Evolutionary conservation across 768 basidiomycete species (phyloP).

Genomic region (Crassisporium funariophilum): DNA sequence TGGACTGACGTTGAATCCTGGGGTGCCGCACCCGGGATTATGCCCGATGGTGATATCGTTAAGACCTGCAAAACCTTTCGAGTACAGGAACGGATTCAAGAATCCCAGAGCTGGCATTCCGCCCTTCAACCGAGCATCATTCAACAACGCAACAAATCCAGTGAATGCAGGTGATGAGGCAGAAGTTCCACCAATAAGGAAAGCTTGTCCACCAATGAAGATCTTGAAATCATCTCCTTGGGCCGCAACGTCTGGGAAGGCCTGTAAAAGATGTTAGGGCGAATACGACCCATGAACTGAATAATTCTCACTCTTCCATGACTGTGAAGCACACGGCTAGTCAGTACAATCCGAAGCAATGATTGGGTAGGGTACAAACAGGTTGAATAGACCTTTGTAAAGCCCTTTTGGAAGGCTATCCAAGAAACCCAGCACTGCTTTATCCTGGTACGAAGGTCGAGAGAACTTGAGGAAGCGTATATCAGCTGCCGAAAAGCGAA

Average conservation of each 20-base stretch:
- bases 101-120: slow-evolving; percentile 55
- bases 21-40: slow-evolving; percentile 58
- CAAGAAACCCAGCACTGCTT: slow-evolving; percentile 47
- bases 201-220: slow-evolving; percentile 38
- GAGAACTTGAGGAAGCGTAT: slow-evolving; percentile 39
- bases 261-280: slow-evolving; percentile 33
- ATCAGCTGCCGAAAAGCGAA: background rate
- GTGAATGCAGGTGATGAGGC: slow-evolving; percentile 63
- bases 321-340: slow-evolving; percentile 27
- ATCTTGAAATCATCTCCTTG: slow-evolving; percentile 53
- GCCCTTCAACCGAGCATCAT: slow-evolving; percentile 53
- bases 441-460: slow-evolving; percentile 56
- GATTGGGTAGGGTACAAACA: slow-evolving; percentile 39
- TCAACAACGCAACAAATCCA: slow-evolving; percentile 61
- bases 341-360: background rate
- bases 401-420: slow-evolving; percentile 44
- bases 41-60: slow-evolving; percentile 61
- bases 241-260: slow-evolving; percentile 65
- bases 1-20: slow-evolving; percentile 58
- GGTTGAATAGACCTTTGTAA: slow-evolving; percentile 63
- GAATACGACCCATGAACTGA: background rate
- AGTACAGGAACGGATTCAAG: slow-evolving; percentile 65
- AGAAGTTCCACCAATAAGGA: slow-evolving; percentile 59
- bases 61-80: slow-evolving; percentile 38
- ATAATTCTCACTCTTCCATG: slow-evolving; percentile 48